phyloP scores from a whole-genome alignment of 2,329 filamentous ascomycete genomes.

The Spiromastix sp. region DNA sequence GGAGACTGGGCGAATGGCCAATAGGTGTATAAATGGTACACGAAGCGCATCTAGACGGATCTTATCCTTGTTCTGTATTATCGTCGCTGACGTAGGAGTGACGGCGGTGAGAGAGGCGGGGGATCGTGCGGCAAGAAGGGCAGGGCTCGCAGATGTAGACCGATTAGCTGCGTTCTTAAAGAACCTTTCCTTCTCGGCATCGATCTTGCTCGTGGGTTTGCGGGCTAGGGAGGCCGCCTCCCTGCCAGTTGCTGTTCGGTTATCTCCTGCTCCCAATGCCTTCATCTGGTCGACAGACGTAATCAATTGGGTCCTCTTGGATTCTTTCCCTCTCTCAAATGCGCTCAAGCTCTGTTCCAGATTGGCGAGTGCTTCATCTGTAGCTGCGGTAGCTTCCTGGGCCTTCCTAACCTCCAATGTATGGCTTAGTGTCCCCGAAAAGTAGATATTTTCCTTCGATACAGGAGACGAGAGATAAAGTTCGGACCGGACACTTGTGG shows the following conservation, averaged over 20 bases:
- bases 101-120: constrained; percentile 25
- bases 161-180: constrained; percentile 27
- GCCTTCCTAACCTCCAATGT: constrained; percentile 45
- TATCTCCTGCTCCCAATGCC: constrained; percentile 26
- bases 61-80: constrained; percentile 26
- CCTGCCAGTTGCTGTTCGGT: constrained; percentile 19
- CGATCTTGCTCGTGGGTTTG: constrained; percentile 27
- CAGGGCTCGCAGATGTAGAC: constrained; percentile 33
- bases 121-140: constrained; percentile 26
- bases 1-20: constrained; percentile 43
- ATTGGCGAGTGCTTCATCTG: constrained; percentile 49
- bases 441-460: constrained; percentile 40
- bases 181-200: constrained; percentile 32
- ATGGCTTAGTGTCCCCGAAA: constrained; percentile 48
- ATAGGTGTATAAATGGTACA: constrained; percentile 39
- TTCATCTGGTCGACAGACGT: constrained; percentile 27
- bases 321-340: constrained; percentile 50
- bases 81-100: constrained; percentile 35
- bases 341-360: constrained; percentile 50
- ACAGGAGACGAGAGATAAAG: constrained; percentile 40
- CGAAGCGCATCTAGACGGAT: constrained; percentile 34
- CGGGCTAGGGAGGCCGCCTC: constrained; percentile 20
- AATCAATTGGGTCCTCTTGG: constrained; percentile 41
- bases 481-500: constrained; percentile 47
- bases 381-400: constrained; percentile 43